A percentile compares a stretch with the other conserved stretches of the same genome.
Evolutionary conservation across 176 grass and related monocot genomes (phyloP).

Genomic region (Aegilops bicornis): DNA sequence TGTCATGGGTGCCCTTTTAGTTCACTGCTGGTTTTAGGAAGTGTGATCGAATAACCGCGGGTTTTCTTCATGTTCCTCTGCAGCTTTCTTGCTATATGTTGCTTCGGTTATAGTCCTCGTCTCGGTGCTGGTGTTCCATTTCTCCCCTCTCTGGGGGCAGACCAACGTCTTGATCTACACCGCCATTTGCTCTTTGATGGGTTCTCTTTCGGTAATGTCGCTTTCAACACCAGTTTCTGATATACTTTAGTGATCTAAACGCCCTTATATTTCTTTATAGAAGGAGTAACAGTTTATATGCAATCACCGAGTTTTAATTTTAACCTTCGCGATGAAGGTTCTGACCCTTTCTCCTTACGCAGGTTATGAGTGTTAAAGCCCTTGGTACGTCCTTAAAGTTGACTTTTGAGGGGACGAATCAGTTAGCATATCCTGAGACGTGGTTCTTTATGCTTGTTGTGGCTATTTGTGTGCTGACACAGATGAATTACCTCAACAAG

Average conservation of each 20-base stretch:
- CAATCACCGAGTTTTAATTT: background rate
- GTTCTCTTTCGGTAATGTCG: slow-evolving; percentile 87
- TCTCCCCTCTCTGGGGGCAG: slow-evolving; percentile 82
- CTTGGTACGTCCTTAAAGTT: slow-evolving; percentile 93
- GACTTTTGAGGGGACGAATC: slow-evolving; percentile 93
- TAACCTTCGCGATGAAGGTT: background rate
- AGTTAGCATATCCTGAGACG: slow-evolving; percentile 85
- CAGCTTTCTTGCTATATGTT: slow-evolving; percentile 96
- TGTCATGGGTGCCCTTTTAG: background rate
- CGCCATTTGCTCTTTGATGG: slow-evolving; percentile 98
- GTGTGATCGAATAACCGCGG: background rate
- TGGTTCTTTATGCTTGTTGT: slow-evolving; percentile 98
- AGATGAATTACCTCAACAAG: slow-evolving; percentile 99
- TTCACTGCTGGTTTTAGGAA: background rate
- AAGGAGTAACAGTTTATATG: background rate
- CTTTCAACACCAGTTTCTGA: slow-evolving; percentile 12
- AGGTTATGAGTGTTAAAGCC: slow-evolving; percentile 99
- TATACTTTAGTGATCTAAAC: background rate
- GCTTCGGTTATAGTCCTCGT: slow-evolving; percentile 84
- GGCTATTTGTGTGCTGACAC: slow-evolving; percentile 76
- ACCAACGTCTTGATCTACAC: slow-evolving; percentile 94
- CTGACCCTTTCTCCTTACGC: slow-evolving; percentile 29
- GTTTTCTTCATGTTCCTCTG: slow-evolving; percentile 15
- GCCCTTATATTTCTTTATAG: too few relatives aligned
- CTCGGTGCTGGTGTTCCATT: slow-evolving; percentile 86